Base-by-base conservation (phyloP, 352 stramenopile species). In the Globisporangium paddicum region DNA sequence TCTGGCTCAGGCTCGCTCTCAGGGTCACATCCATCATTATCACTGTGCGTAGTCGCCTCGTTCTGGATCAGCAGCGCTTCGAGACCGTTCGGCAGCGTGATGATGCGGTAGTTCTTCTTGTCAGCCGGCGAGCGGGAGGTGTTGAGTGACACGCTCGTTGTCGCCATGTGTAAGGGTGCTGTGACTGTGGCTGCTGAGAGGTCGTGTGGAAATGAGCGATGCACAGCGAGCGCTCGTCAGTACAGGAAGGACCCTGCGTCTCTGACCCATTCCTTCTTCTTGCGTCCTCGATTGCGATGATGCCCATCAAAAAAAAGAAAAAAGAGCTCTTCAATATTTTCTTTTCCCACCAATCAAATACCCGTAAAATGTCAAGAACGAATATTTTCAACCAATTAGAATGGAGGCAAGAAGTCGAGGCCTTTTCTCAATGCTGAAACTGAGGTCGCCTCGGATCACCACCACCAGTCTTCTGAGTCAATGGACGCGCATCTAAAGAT, bases 41-140 rank as follows among this genome's bases (percentile, higher is more conserved):
- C 60, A n/a, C 34, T 57, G 26, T 21, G 32, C 28, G 9, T 48
- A 18, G 40, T 35, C 6, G 58, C 28, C 25, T 69, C 61, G 60
- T 79, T 84, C 48, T 82, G 77, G 23, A 96, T 64, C 25, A 95
- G 66, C 62, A 95, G 53, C 49, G 68, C 73, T 50, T 84, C 66
- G 7, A 87, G 68, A 16, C 79, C 86, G 50, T 96, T 95, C 14
- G 51, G 19, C 18, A 95, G 68, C 40, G 62, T 79, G 47, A 93
- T 21, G 18, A 89, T 60, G 25, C 85, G 64, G 64, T 96, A 96
- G 63, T 62, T 68, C 62, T 93, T 93, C 35, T 66, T 74, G 67
- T 94, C 85, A 23, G 57, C 62, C 3, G 75, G 77, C 19, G 75
- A 85, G n/a, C 74, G 80, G 55, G 73, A 86, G 2, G 18, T 60